These are phyloP conservation scores for Boletellus ananas DNA, from an alignment of 768 basidiomycete genomes.

Conservation along the genomic window DNA sequence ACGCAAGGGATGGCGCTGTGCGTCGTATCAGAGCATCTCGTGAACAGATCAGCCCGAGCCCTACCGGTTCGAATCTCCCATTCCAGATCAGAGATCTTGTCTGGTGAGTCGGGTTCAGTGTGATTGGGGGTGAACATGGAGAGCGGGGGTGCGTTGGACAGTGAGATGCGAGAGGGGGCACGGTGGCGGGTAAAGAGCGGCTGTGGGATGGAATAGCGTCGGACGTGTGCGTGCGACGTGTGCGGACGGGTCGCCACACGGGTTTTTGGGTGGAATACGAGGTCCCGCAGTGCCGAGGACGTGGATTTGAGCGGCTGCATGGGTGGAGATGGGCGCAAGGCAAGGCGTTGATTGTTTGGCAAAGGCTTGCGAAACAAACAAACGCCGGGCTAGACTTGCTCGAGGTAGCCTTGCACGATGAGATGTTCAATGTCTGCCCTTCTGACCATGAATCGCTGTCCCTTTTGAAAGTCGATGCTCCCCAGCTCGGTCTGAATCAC, in stretches of 20 bases:
- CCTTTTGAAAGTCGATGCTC: conserved; percentile 84
- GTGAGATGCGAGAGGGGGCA: too few relatives aligned
- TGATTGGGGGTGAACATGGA: conserved; percentile 24
- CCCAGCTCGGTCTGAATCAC: conserved; percentile 91
- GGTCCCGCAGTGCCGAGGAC: too few relatives aligned
- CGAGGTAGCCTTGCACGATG: conserved; percentile 89
- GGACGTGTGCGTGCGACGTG: background rate
- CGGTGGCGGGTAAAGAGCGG: conserved; percentile 9
- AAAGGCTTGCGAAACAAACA: conserved; percentile 21
- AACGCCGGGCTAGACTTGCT: conserved; percentile 57
- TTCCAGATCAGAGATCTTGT: conserved; percentile 57
- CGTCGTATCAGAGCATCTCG: conserved; percentile 32
- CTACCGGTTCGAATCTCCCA: conserved; percentile 77
- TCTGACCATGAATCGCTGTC: conserved; percentile 85
- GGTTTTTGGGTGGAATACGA: too few relatives aligned
- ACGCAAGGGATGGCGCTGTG: background rate
- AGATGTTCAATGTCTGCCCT: conserved; percentile 90
- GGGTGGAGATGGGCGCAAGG: background rate
- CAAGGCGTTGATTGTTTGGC: conserved; percentile 23
- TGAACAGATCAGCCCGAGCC: conserved; percentile 9
- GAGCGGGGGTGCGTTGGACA: conserved; percentile 1
- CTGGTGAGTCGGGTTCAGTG: conserved; percentile 5
- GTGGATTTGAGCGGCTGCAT: conserved; percentile 9
- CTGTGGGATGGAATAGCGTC: conserved; percentile 5
- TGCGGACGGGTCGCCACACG: too few relatives aligned